Percentiles rank a stretch among this genome's conserved stretches.
phyloP scores from a whole-genome alignment of 768 basidiomycete species.

The Panus rudis region DNA sequence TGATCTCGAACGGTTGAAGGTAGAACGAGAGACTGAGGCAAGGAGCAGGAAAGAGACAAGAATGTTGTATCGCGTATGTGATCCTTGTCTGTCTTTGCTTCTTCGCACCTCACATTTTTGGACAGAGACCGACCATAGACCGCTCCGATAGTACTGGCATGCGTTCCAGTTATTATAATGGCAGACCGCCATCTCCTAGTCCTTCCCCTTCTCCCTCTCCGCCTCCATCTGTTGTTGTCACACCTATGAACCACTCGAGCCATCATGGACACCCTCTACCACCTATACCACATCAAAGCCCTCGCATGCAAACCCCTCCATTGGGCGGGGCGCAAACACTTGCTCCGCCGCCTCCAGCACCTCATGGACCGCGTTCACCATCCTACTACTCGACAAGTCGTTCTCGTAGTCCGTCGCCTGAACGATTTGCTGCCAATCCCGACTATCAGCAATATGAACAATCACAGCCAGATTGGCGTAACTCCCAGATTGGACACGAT shows the following conservation, averaged over 20 bases:
- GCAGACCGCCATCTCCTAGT: slow-evolving; percentile 12
- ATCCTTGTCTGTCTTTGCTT: neutral
- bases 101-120: slow-evolving; percentile 1
- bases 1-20: slow-evolving; percentile 62
- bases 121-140: too few relatives aligned
- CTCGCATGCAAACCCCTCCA: slow-evolving; percentile 16
- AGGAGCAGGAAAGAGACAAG: slow-evolving; percentile 61
- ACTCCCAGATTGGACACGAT: too few relatives aligned
- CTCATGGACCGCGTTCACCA: slow-evolving; percentile 67
- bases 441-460: too few relatives aligned
- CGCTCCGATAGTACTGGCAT: slow-evolving; percentile 10
- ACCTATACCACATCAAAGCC: slow-evolving; percentile 14
- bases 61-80: slow-evolving; percentile 50
- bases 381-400: slow-evolving; percentile 34
- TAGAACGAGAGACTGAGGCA: slow-evolving; percentile 57
- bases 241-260: slow-evolving; percentile 26
- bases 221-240: slow-evolving; percentile 8
- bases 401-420: slow-evolving; percentile 71
- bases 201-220: slow-evolving; percentile 6
- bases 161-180: neutral
- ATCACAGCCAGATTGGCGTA: too few relatives aligned
- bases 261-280: slow-evolving; percentile 7
- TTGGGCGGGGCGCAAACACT: slow-evolving; percentile 31
- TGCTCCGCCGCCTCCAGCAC: slow-evolving; percentile 60
- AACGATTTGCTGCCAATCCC: too few relatives aligned